These are phyloP conservation scores for Trypanosoma avium DNA, from an alignment of 208 protist species.

Conservation along the genomic window DNA sequence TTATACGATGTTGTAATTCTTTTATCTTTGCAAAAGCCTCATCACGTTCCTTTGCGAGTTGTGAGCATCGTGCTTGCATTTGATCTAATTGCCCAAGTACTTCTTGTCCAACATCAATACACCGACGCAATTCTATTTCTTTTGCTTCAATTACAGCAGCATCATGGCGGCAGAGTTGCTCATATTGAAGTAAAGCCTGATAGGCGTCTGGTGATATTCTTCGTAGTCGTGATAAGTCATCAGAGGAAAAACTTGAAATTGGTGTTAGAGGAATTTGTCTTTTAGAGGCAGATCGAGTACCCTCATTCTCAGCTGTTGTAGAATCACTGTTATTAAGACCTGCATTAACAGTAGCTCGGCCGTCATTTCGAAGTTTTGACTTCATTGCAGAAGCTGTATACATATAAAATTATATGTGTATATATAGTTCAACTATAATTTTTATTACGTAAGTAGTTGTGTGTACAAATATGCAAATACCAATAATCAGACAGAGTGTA, in stretches of 20 bases:
- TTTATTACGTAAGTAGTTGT: too few species aligned
- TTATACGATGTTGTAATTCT: constrained; percentile 1
- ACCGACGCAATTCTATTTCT: constrained; percentile 66
- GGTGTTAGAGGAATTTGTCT: constrained; percentile 16
- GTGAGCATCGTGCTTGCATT: constrained; percentile 49
- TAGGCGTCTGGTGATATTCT: constrained; percentile 20
- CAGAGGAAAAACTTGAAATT: constrained; percentile 27
- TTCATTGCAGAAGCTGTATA: too few species aligned
- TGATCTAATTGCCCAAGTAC: constrained; percentile 66
- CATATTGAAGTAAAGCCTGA: constrained; percentile 47
- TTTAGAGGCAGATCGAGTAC: not conserved
- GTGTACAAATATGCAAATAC: too few species aligned
- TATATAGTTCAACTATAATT: too few species aligned
- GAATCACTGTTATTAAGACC: constrained; percentile 19
- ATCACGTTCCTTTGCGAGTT: constrained; percentile 57
- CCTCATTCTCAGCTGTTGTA: not conserved
- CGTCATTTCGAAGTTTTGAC: not conserved
- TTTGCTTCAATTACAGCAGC: constrained; percentile 48
- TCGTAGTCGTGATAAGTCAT: constrained; percentile 20
- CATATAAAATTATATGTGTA: too few species aligned
- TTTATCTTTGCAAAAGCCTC: constrained; percentile 1
- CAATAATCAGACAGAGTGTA: not conserved
- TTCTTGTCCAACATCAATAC: constrained; percentile 78
- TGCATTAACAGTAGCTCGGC: not conserved
- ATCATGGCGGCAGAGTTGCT: constrained; percentile 28